Percentiles rank a stretch among this genome's conserved stretches.
phyloP scores from a whole-genome alignment of 2,329 filamentous ascomycete species.

The Huntiella decipiens region DNA sequence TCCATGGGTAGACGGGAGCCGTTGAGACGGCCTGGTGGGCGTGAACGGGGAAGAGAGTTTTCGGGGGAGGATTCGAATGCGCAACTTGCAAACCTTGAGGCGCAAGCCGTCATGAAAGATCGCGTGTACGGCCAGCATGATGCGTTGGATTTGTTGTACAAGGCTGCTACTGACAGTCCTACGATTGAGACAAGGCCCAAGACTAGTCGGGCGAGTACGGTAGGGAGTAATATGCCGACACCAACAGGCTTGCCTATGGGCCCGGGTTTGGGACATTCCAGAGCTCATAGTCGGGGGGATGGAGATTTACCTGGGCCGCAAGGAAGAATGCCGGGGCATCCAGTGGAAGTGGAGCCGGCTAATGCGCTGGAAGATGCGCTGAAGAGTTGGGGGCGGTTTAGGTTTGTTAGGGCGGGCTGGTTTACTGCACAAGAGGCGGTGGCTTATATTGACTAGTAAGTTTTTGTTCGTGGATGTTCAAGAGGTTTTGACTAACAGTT shows the following conservation, averaged over 20 bases:
- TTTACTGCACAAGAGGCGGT: slow-evolving; percentile 88
- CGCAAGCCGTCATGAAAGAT: slow-evolving; percentile 42
- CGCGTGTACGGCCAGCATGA: slow-evolving; percentile 85
- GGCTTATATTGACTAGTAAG: slow-evolving; percentile 79
- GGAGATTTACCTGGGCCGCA: not conserved
- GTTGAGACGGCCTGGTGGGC: slow-evolving; percentile 36
- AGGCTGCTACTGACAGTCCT: slow-evolving; percentile 50
- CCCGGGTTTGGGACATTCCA: not conserved
- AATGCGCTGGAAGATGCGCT: slow-evolving; percentile 36
- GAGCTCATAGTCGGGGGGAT: slow-evolving; percentile 3
- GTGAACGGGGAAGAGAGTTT: slow-evolving; percentile 14
- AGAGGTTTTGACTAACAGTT: slow-evolving; percentile 8
- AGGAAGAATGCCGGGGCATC: slow-evolving; percentile 18
- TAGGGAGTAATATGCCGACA: slow-evolving; percentile 3
- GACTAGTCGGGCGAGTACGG: slow-evolving; percentile 6
- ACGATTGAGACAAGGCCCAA: slow-evolving; percentile 12
- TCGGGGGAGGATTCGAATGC: slow-evolving; percentile 34
- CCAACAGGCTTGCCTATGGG: not conserved
- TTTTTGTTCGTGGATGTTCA: slow-evolving; percentile 10
- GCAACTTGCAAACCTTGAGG: slow-evolving; percentile 45
- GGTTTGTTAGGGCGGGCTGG: slow-evolving; percentile 93
- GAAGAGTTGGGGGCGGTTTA: slow-evolving; percentile 75
- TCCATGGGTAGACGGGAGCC: slow-evolving; percentile 47
- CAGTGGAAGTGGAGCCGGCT: slow-evolving; percentile 22
- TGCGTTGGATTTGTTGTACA: slow-evolving; percentile 76